Evolutionary conservation across 768 basidiomycete species (phyloP).

Genomic region (Obba rivulosa): DNA sequence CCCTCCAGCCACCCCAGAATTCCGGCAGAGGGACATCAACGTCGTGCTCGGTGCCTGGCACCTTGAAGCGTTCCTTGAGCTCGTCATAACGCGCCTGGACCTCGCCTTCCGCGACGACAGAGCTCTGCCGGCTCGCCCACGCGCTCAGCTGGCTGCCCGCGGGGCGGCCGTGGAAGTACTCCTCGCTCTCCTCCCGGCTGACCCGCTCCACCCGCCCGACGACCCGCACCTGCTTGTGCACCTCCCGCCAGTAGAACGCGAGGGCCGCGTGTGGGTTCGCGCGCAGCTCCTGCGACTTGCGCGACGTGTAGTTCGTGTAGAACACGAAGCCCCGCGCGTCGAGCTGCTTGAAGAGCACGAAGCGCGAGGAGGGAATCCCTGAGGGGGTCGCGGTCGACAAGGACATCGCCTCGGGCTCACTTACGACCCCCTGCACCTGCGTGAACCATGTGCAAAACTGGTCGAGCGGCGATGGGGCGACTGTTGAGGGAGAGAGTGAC

Average conservation of each 20-base stretch:
- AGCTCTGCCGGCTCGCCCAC: slow-evolving; percentile 90
- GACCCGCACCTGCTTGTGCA: slow-evolving; percentile 75
- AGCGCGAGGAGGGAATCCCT: slow-evolving; percentile 82
- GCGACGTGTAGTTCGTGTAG: slow-evolving; percentile 94
- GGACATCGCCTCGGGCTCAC: slow-evolving; percentile 89
- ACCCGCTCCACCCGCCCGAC: slow-evolving; percentile 84
- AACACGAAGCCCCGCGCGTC: slow-evolving; percentile 90
- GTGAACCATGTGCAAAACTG: slow-evolving; percentile 90
- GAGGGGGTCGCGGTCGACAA: slow-evolving; percentile 64
- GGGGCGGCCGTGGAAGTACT: slow-evolving; percentile 81
- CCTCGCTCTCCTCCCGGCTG: slow-evolving; percentile 61
- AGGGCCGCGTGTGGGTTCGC: slow-evolving; percentile 78
- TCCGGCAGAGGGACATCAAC: slow-evolving; percentile 71
- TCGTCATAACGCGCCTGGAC: slow-evolving; percentile 56
- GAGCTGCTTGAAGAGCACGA: slow-evolving; percentile 89
- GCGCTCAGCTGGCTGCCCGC: slow-evolving; percentile 84
- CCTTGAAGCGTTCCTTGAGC: slow-evolving; percentile 53
- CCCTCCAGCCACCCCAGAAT: slow-evolving; percentile 96
- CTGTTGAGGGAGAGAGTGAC: slow-evolving; percentile 54
- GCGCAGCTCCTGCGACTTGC: slow-evolving; percentile 80
- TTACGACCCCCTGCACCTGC: slow-evolving; percentile 54
- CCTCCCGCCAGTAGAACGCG: slow-evolving; percentile 89
- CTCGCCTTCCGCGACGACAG: slow-evolving; percentile 67
- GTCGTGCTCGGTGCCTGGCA: slow-evolving; percentile 33
- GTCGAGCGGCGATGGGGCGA: slow-evolving; percentile 64